Evolutionary conservation across 2,329 filamentous ascomycete genomes (phyloP), one percentile per base, ranked within the genome.

Genomic region (Scedosporium aurantiacum): DNA sequence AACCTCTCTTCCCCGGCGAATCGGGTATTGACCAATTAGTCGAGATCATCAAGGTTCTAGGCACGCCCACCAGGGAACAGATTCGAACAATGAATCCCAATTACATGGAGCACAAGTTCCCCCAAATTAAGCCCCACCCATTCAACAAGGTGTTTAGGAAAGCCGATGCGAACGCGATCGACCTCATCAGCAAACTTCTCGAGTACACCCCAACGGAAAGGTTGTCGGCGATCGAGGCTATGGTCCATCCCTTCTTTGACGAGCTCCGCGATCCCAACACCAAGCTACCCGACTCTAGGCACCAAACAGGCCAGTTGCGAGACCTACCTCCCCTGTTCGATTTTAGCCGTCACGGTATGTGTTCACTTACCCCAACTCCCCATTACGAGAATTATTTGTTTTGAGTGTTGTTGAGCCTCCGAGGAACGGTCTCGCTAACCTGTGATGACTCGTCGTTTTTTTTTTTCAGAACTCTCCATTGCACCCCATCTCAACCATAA

Each of bases 61-160:
- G 94, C 63, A 99, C 94, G 18, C 94, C 94, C 18, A 97, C 94
- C 41, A 85, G 94, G 66, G 94, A 99, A 74, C 94, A 99, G 76
- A 99, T 99, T 71, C 90, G 94, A 68, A 99, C 94, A 66, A 99
- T 99, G 94, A 99, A 99, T 76, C 94, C 94, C 63, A 99, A 99
- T 77, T 99, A 99, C 77, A 99, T 99, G 94, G 94, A 99, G 79
- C 94, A 99, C 80, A 97, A 97, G 79, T 99, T 99, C 77, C 94
- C 94, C 57, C 94, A 99, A 76, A 99, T 99, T 80, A 99, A 99
- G 81, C 94, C 94, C 63, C 94, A 99, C 72, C 94, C 94, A 28
- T 99, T 99, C 82, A 95, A 89, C 79, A 97, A 97, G 84, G 94
- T 99, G 61, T 97, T 99, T 84, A 88, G 94, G 68, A 97, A 95